Base-by-base conservation (phyloP, 345 rosid genomes). In the Dipteronia dyeriana region DNA sequence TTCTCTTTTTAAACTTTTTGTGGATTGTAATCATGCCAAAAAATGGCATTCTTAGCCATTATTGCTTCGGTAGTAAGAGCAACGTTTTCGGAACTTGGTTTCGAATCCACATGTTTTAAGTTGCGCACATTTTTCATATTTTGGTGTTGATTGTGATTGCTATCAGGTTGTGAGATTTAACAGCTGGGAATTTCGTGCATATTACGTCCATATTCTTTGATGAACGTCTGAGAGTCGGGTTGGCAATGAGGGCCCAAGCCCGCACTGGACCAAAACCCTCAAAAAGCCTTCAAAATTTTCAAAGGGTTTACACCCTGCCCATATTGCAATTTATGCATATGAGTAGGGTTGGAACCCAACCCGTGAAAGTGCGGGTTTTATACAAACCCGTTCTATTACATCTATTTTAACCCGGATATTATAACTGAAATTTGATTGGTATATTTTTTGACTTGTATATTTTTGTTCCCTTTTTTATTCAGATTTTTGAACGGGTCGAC, bases 181-280 rank as follows among this genome's bases (percentile, higher is more conserved):
- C 59, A 25, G 41, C 54, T 76, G 71, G 9, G 67, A 72, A 19
- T 66, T 71, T 85, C 82, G 62, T 73, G 78, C 82, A 71, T 82
- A 56, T 67, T 86, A 38, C 69, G 74, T 43, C 97, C 97, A 86
- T 92, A 95, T 78, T 84, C 83, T 85, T 86, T 89, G 19, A 92
- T 88, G 12, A 94, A 89, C 54, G 0, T 31, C 34, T 31, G 34
- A 31, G 2, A 31, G 34, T 31, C 2, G 34, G 26, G 26, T 26
- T 26, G 26, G 26, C 26, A 26, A 26, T 0, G 26, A 26, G 1
- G 26, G 26, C 26, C 26, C 26, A 26, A 26, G 26, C 26, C 26
- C 1, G 26, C 26, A 26, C 26, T 1, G 26, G 26, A 26, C 26
- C 26, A 26, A 26, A 26, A 26, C 26, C 26, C 26, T 26, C 26